Evolutionary conservation across 306 rosid genomes (phyloP).

Genomic region (Lathyrus aphaca): DNA sequence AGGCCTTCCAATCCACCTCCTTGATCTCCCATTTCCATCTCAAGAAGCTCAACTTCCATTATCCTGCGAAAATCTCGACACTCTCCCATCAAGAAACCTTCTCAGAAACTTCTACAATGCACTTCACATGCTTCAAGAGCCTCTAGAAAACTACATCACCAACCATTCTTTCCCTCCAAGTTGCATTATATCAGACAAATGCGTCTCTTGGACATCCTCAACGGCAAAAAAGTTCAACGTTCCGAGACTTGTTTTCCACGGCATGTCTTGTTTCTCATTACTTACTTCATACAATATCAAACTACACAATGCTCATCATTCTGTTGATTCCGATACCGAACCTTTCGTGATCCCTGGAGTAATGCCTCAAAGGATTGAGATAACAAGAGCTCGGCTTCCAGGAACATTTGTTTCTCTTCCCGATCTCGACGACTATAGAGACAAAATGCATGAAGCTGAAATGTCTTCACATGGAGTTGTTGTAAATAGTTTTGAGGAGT

Average conservation of each 20-base stretch:
- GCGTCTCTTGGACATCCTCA: constrained; percentile 41
- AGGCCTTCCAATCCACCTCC: constrained; percentile 50
- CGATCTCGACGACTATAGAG: constrained; percentile 62
- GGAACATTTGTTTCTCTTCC: constrained; percentile 57
- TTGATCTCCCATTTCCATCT: constrained; percentile 64
- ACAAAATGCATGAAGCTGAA: constrained; percentile 69
- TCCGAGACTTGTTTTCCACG: constrained; percentile 41
- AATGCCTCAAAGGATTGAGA: constrained; percentile 46
- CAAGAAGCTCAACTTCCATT: constrained; percentile 69
- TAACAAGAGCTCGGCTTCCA: constrained; percentile 62
- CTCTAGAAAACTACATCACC: constrained; percentile 55
- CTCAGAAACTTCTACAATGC: constrained; percentile 66
- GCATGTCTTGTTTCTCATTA: constrained; percentile 49
- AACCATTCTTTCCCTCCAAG: constrained; percentile 46
- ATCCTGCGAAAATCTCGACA: constrained; percentile 73
- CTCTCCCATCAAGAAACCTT: constrained; percentile 58
- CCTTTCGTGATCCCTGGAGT: constrained; percentile 61
- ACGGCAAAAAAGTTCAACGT: constrained; percentile 25
- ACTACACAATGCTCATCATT: constrained; percentile 40
- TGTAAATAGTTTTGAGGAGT: constrained; percentile 67
- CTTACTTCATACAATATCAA: constrained; percentile 54
- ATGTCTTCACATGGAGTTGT: constrained; percentile 59
- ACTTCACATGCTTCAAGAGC: constrained; percentile 63
- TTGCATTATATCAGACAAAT: constrained; percentile 77
- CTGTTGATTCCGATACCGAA: constrained; percentile 43